Base-by-base conservation (phyloP, 331 rosid species). In the Acacia pycnantha region DNA sequence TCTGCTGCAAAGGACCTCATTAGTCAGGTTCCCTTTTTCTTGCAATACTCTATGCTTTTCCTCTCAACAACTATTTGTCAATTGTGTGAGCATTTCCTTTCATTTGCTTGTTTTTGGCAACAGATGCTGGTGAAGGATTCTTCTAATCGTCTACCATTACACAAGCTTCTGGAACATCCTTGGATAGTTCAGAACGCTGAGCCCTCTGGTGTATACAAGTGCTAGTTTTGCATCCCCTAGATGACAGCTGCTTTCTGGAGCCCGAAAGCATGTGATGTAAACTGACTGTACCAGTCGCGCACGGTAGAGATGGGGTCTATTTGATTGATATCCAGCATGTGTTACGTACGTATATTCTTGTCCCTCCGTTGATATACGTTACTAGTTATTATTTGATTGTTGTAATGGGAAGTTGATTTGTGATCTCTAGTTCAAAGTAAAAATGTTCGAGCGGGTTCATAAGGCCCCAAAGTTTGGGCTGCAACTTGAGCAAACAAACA, bases 131-230 rank as follows among this genome's bases (percentile, higher is more conserved):
- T 95, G 77, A 95, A 93, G 89, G 97, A 92, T 79, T 92, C 97
- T 48, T 84, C 93, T 48, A 83, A 92, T 69, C 97, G 99, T 71
- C 88, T 95, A 81, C 93, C 97, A 5, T 83, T 95, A 47, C 94
- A 95, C 91, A 95, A 95, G 85, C 92, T 95, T 68, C 92, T 95
- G 40, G 99, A 95, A 81, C 99, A 95, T 79, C 97, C 97, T 50
- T 95, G 99, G 99, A 91, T 93, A 84, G 88, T 95, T 80, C 99
- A 95, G 90, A 93, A 95, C 73, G 98, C 99, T 0, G 99, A 95
- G 93, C 97, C 98, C 33, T 87, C 98, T 33, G 98, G 99, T 79
- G 83, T 95, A 82, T 90, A 93, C 77, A 90, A 86, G 87, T 68
- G 89, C 79, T 95, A 87, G 81, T 73, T 53, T 37, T 51, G 81